Base-by-base conservation (phyloP, 2,329 filamentous ascomycete species). In the Cytospora paraplurivora region DNA sequence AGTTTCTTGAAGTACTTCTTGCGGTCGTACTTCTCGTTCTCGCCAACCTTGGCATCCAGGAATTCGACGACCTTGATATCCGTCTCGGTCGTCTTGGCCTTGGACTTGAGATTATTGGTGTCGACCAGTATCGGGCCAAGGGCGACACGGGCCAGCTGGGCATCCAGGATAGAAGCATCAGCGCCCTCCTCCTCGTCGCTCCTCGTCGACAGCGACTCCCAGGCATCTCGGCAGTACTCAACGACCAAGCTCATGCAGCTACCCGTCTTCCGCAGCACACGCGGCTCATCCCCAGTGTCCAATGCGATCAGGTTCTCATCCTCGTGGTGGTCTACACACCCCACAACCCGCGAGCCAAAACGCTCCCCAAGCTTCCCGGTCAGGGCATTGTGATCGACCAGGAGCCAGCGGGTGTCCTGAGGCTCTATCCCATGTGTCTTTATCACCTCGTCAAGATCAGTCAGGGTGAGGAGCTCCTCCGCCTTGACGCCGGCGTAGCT, bases 301-400 rank as follows among this genome's bases (percentile, higher is more conserved):
- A 51, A 56, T 0, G 76, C 75, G 0, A 92, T 77, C 7, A 72
- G 76, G 7, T 78, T 74, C 71, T 95, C 91, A 66, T 95, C 91
- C 0, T 84, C 87, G 72, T 95, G 92, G 75, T 95, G 91, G 74
- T 95, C 91, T 60, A 95, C 83, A 67, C 88, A 88, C 4, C 88
- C 89, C 5, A 81, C 76, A 0, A 93, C 82, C 10, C 78, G 77
- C 4, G 71, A 66, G 0, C 76, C 76, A 70, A 86, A 91, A 17
- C 79, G 74, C 44, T 73, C 75, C 17, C 80, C 83, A 17, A 94
- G 77, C 15, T 76, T 70, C 0, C 90, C 89, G 7, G 88, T 88
- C 55, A 92, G 78, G 0, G 79, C 82, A 72, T 95, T 95, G 78
- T 95, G 92, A 76, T 95, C 91, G 4, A 95, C 90, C 1, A 95